Evolutionary conservation across 106 monocot species (phyloP).

Genomic region (Dactylorhiza incarnata): DNA sequence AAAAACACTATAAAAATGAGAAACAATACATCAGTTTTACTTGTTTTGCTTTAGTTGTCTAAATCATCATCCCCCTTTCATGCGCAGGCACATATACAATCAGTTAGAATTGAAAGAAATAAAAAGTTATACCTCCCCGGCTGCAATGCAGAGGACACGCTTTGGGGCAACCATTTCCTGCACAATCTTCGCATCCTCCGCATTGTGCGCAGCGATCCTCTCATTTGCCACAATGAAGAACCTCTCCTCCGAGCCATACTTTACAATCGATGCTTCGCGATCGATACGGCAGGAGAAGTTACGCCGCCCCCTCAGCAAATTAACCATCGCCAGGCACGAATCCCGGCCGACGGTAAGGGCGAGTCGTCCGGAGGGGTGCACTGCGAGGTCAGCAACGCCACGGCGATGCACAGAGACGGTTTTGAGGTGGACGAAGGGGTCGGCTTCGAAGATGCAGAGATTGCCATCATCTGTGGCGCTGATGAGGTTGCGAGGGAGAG

Average conservation of each 20-base stretch:
- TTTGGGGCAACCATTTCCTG: constrained; percentile 38
- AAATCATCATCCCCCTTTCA: no score
- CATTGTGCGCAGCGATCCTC: constrained; percentile 52
- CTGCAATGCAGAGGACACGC: constrained; percentile 55
- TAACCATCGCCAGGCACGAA: constrained; percentile 64
- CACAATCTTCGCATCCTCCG: constrained; percentile 68
- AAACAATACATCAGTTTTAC: no score
- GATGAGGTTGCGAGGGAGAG: constrained; percentile 72
- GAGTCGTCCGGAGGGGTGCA: constrained; percentile 66
- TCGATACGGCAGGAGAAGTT: constrained; percentile 69
- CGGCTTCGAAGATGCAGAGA: constrained; percentile 73
- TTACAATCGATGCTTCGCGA: constrained; percentile 57
- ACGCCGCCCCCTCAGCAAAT: constrained; percentile 62
- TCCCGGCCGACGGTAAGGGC: constrained; percentile 77
- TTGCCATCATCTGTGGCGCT: constrained; percentile 55
- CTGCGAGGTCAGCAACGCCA: constrained; percentile 46
- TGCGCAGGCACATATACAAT: no score
- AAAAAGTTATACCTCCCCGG: constrained; percentile 78
- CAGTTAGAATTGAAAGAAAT: no score
- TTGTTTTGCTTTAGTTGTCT: no score
- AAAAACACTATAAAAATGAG: no score
- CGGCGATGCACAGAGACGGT: constrained; percentile 29
- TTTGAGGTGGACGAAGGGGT: constrained; percentile 76
- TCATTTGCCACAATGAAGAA: constrained; percentile 64
- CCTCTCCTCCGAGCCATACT: constrained; percentile 35